Percentiles rank a stretch among this genome's conserved stretches.
Evolutionary conservation across 2,329 filamentous ascomycete species (phyloP).

Genomic region (Trichoderma sp.): DNA sequence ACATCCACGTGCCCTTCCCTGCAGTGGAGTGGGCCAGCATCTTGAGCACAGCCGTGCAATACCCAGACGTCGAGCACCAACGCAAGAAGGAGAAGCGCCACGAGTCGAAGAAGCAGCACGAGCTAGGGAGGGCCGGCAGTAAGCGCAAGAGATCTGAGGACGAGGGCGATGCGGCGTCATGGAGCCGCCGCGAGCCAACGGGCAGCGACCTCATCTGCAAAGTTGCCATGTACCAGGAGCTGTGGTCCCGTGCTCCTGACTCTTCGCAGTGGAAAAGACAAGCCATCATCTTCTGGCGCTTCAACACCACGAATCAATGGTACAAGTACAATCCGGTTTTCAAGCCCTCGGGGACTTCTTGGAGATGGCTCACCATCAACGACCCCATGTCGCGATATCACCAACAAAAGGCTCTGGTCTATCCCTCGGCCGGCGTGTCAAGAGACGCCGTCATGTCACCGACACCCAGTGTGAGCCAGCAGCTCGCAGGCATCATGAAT

Average conservation of each 20-base stretch:
- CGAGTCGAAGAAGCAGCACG: conserved; percentile 37
- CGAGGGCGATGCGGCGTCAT: conserved; percentile 43
- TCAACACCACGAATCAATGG: conserved; percentile 55
- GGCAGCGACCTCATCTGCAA: conserved; percentile 60
- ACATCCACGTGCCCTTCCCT: conserved; percentile 59
- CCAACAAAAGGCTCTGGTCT: conserved; percentile 49
- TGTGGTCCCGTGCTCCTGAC: conserved; percentile 57
- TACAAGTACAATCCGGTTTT: conserved; percentile 51
- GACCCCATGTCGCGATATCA: conserved; percentile 62
- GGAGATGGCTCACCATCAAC: conserved; percentile 63
- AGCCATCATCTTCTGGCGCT: conserved; percentile 64
- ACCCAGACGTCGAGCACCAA: conserved; percentile 47
- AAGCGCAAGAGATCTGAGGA: conserved; percentile 45
- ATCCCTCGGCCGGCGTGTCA: conserved; percentile 37
- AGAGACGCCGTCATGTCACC: conserved; percentile 56
- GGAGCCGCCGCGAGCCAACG: conserved; percentile 44
- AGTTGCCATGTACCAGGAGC: conserved; percentile 68
- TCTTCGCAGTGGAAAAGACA: conserved; percentile 56
- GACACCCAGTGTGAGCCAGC: conserved; percentile 51
- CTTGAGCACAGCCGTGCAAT: conserved; percentile 57
- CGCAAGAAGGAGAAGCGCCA: conserved; percentile 41
- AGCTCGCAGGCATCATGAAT: conserved; percentile 56
- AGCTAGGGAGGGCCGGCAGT: conserved; percentile 38
- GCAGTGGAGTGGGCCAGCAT: conserved; percentile 60
- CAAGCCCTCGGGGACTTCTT: conserved; percentile 56